phyloP scores from a whole-genome alignment of 2,329 filamentous ascomycete species.

The Apiospora pterosperma region DNA sequence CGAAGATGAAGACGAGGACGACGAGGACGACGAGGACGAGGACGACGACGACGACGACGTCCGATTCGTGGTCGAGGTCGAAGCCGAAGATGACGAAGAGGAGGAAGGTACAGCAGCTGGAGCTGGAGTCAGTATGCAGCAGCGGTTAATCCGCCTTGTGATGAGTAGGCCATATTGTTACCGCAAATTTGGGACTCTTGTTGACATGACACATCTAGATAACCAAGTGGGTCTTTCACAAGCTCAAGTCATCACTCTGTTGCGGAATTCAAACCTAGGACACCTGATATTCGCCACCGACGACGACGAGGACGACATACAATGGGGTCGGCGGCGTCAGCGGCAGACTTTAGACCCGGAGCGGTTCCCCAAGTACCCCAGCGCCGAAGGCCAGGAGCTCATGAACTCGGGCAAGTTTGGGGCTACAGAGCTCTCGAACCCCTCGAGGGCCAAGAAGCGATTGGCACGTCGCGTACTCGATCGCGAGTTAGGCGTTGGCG shows the following conservation, averaged over 20 bases:
- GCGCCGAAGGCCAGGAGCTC: conserved; percentile 68
- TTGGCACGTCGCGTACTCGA: conserved; percentile 72
- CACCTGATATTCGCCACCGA: conserved; percentile 32
- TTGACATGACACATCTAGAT: conserved; percentile 25
- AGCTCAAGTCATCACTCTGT: conserved; percentile 38
- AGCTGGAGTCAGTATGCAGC: conserved; percentile 14
- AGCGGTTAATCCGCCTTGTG: conserved; percentile 23
- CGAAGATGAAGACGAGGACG: conserved; percentile 26
- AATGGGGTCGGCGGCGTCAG: conserved; percentile 41
- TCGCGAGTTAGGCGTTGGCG: conserved; percentile 74
- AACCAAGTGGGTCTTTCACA: conserved; percentile 22
- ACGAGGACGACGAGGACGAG: conserved; percentile 21
- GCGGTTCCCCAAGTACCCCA: conserved; percentile 81
- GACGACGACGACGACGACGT: conserved; percentile 26
- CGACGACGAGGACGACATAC: conserved; percentile 30
- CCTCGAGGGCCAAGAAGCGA: conserved; percentile 52
- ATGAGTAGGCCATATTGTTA: conserved; percentile 20
- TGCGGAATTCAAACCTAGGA: conserved; percentile 36
- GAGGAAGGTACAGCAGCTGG: conserved; percentile 17
- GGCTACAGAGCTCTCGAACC: conserved; percentile 47
- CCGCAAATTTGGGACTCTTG: conserved; percentile 17
- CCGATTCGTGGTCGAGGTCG: conserved; percentile 26
- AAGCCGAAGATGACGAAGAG: conserved; percentile 25
- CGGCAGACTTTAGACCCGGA: conserved; percentile 44
- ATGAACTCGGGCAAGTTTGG: conserved; percentile 86